Evolutionary conservation across 139 green algal species (phyloP).

Genomic region (Ulvella scutata): DNA sequence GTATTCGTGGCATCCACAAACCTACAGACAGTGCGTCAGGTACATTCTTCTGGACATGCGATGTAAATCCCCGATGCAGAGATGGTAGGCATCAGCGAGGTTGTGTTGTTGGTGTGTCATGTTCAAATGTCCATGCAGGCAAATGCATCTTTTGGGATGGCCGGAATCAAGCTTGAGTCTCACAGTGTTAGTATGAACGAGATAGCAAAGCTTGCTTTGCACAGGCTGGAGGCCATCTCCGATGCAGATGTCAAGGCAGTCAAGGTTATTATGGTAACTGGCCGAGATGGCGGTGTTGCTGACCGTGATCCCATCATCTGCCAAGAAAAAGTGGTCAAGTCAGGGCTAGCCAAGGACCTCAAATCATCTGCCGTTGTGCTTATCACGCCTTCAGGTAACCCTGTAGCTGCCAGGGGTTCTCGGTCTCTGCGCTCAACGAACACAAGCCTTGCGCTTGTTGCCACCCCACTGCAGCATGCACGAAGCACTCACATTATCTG

Average conservation of each 20-base stretch:
- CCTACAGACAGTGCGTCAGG: neutral
- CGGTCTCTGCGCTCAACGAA: constrained; percentile 25
- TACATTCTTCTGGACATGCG: neutral
- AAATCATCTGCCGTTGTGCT: constrained; percentile 20
- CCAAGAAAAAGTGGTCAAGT: constrained; percentile 6
- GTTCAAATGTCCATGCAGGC: neutral
- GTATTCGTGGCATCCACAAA: neutral
- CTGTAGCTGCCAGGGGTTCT: constrained; percentile 18
- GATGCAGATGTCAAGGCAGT: neutral
- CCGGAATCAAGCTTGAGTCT: neutral
- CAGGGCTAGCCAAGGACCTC: constrained; percentile 14
- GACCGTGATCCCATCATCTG: constrained; percentile 14
- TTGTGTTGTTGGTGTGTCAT: neutral
- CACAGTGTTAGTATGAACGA: neutral
- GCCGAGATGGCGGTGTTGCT: constrained; percentile 7
- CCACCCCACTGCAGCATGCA: constrained; percentile 14
- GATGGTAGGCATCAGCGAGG: no score
- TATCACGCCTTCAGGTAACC: constrained; percentile 13
- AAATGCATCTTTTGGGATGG: neutral
- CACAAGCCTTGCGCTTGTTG: constrained; percentile 35
- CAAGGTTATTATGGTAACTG: constrained; percentile 16
- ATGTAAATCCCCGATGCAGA: no score
- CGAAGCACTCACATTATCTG: constrained; percentile 45
- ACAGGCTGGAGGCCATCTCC: neutral
- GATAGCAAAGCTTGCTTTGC: neutral